These are phyloP conservation scores for Perkinsus olseni DNA, from an alignment of 169 alveolate species.

Conservation along the genomic window DNA sequence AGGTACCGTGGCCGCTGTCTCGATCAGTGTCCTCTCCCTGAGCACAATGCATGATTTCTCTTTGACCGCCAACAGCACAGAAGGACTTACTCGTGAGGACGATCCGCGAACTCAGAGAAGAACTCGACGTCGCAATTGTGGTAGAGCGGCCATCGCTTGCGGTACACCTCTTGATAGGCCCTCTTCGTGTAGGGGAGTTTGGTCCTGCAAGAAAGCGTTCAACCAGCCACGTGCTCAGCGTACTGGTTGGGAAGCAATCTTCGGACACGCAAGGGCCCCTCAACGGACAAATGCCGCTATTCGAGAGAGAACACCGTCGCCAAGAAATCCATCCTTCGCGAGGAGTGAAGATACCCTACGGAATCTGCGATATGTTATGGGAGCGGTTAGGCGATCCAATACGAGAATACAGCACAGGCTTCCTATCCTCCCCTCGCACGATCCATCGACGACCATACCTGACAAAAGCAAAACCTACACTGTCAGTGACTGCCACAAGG, in stretches of 20 bases:
- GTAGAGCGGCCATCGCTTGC: not conserved
- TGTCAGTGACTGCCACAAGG: not conserved
- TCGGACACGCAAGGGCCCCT: no score
- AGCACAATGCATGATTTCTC: not conserved
- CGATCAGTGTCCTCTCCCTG: not conserved
- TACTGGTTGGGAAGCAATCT: no score
- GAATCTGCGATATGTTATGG: not conserved
- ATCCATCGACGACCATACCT: not conserved
- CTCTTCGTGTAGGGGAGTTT: not conserved
- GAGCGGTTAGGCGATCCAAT: not conserved
- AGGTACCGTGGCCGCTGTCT: not conserved
- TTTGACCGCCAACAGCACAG: not conserved
- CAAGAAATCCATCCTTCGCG: not conserved
- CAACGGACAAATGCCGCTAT: no score
- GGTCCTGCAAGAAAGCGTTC: not conserved
- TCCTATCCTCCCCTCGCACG: not conserved
- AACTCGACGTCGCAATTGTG: not conserved
- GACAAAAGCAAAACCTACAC: not conserved
- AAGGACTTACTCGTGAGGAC: not conserved
- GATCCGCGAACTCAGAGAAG: not conserved
- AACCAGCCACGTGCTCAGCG: not conserved
- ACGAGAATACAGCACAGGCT: not conserved
- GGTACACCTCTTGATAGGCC: not conserved
- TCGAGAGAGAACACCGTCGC: no score
- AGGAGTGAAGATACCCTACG: not conserved